Evolutionary conservation across 805 yeast species (phyloP).

Genomic region (Yarrowia deformans): DNA sequence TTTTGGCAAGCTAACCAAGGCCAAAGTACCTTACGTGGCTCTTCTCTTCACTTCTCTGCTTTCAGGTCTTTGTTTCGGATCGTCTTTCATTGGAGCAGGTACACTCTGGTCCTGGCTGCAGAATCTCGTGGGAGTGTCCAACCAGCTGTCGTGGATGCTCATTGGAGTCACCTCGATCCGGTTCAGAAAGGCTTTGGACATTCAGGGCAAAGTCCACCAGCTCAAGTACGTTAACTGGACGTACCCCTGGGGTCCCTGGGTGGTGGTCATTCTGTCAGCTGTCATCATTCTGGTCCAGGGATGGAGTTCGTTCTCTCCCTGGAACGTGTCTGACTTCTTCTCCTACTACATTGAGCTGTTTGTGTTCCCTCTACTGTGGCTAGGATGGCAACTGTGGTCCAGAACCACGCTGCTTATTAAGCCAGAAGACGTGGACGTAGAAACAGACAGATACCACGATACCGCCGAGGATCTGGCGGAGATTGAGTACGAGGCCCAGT

Average conservation of each 20-base stretch:
- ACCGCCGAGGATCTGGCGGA: conserved; percentile 58
- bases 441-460: conserved; percentile 71
- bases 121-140: conserved; percentile 67
- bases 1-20: conserved; percentile 56
- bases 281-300: conserved; percentile 67
- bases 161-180: conserved; percentile 63
- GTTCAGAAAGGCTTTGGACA: conserved; percentile 57
- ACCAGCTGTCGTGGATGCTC: conserved; percentile 68
- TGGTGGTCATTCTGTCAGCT: conserved; percentile 57
- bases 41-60: conserved; percentile 58
- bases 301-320: conserved; percentile 68
- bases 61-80: conserved; percentile 67
- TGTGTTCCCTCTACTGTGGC: conserved; percentile 60
- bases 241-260: conserved; percentile 59
- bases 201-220: conserved; percentile 54
- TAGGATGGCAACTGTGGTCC: conserved; percentile 65
- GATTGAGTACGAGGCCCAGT: conserved; percentile 49
- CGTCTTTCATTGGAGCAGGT: conserved; percentile 61
- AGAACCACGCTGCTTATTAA: conserved; percentile 66
- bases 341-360: conserved; percentile 71
- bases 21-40: conserved; percentile 62
- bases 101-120: conserved; percentile 63
- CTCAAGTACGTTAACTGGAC: conserved; percentile 60
- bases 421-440: conserved; percentile 77
- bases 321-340: conserved; percentile 70